These are phyloP conservation scores for Exophiala viscosa DNA, from an alignment of 2,329 filamentous ascomycete genomes.

Conservation along the genomic window DNA sequence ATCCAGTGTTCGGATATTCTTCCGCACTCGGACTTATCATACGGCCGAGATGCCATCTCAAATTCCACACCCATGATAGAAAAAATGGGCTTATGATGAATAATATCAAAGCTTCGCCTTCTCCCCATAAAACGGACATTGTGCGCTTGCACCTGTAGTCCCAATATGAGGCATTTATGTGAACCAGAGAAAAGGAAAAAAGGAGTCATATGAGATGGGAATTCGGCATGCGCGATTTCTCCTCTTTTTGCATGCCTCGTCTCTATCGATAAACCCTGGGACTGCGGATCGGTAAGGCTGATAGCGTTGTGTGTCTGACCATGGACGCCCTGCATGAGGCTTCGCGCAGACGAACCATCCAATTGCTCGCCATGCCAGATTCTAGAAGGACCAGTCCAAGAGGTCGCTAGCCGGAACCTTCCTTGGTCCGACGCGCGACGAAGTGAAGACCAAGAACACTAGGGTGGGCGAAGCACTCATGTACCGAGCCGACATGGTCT, in stretches of 20 bases:
- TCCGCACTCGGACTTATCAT: too few species aligned
- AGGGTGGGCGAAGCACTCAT: not conserved
- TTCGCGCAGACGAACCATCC: not conserved
- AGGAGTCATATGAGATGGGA: conserved; percentile 5
- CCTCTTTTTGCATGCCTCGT: conserved; percentile 2
- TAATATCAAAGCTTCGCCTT: too few species aligned
- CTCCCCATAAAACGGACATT: too few species aligned
- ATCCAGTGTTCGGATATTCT: too few species aligned
- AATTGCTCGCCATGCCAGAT: conserved; percentile 17
- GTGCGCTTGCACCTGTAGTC: too few species aligned
- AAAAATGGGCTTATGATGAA: too few species aligned
- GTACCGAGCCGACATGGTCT: not conserved
- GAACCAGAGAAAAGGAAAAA: not conserved
- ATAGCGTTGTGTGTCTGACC: not conserved
- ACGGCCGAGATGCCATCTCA: too few species aligned
- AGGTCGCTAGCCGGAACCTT: not conserved
- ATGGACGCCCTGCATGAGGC: not conserved
- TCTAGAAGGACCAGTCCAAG: conserved; percentile 1
- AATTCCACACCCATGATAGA: too few species aligned
- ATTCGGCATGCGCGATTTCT: conserved; percentile 8
- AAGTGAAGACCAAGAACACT: not conserved
- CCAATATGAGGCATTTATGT: conserved; percentile 5
- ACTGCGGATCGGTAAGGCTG: not conserved
- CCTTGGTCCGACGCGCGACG: not conserved
- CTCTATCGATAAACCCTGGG: not conserved